Conservation (phyloP, 2,329 filamentous ascomycete species). For the Tolypocladium ovalisporum region DNA sequence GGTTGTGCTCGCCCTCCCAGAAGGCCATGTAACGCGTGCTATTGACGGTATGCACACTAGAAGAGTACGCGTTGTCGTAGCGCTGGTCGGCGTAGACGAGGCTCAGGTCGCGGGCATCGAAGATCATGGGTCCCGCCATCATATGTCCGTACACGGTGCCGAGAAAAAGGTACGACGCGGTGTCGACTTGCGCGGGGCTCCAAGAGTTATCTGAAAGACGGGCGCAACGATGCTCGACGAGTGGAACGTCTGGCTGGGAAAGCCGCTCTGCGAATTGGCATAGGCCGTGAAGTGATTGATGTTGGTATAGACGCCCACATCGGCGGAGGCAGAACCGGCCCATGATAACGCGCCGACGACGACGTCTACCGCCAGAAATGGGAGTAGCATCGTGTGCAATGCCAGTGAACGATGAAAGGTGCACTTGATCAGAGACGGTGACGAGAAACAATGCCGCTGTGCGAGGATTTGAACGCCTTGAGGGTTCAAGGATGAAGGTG, state of each 20-base stretch:
- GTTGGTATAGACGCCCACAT: background rate
- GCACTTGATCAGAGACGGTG: background rate
- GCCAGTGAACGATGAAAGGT: background rate
- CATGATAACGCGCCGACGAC: background rate
- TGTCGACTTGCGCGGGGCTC: slow-evolving; percentile 13
- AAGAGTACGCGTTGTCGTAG: slow-evolving; percentile 14
- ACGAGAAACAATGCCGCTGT: background rate
- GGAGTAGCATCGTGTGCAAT: background rate
- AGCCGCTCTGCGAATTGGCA: slow-evolving; percentile 5
- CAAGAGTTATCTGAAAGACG: slow-evolving; percentile 21
- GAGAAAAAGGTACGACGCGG: slow-evolving; percentile 21
- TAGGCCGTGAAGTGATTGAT: background rate
- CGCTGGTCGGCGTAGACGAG: slow-evolving; percentile 25
- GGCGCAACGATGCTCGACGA: slow-evolving; percentile 22
- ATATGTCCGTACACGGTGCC: slow-evolving; percentile 12
- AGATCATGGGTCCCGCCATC: slow-evolving; percentile 21
- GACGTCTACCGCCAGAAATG: background rate
- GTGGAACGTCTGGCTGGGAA: slow-evolving; percentile 21
- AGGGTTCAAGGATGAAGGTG: no score
- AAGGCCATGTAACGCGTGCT: background rate
- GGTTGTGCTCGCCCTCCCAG: background rate
- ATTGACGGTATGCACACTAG: slow-evolving; percentile 13
- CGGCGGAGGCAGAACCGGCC: background rate
- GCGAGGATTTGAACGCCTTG: no score
- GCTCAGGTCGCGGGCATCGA: slow-evolving; percentile 22